Base-by-base conservation (phyloP, 768 basidiomycete species). In the Pleurotus platypus region DNA sequence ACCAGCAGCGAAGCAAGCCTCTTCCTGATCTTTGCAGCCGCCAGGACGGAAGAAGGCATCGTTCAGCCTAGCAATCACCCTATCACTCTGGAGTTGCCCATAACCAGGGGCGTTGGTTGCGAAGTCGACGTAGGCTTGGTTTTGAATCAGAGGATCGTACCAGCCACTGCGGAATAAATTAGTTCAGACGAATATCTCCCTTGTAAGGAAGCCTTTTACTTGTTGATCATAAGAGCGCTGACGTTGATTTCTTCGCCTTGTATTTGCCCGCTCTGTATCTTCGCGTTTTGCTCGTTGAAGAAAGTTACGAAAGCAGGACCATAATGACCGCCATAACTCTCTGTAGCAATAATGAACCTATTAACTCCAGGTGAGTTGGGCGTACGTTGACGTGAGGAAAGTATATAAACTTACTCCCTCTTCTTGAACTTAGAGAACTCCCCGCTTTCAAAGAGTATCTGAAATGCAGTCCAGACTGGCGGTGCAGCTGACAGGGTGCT, bases 281-380 rank as follows among this genome's bases (percentile, higher is more conserved):
- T 67, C 0, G 70, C 69, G 49, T 86, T 88, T 65, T 88, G 85
- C 56, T 84, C 69, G 35, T 85, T 75, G 63, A 89, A 87, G 63
- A 78, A 86, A 4, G 81, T 81, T 27, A 84, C 83, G 59, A 87
- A 86, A 49, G 73, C 74, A 3, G 86, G 84, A 0, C 82, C 85
- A 63, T 85, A 87, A 62, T 87, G 85, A 0, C 85, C 85, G 5
- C 86, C 86, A 55, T 85, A 88, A 50, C 83, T 84, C 64, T 88
- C 85, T 4, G 85, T 85, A 1, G 83, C 77, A 46, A 87, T 76
- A 38, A 85, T 78, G 61, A 87, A 85, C 61, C 85, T 85, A 39
- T 3, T 16, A 20, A 0, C 27, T 6, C 13, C 30, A 35, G 8
- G 58, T 27, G 13, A 16, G 46, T 3, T 53, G 16, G 55, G 15